Base-by-base conservation (phyloP, 352 stramenopile species). In the Phytophthora hybrid region DNA sequence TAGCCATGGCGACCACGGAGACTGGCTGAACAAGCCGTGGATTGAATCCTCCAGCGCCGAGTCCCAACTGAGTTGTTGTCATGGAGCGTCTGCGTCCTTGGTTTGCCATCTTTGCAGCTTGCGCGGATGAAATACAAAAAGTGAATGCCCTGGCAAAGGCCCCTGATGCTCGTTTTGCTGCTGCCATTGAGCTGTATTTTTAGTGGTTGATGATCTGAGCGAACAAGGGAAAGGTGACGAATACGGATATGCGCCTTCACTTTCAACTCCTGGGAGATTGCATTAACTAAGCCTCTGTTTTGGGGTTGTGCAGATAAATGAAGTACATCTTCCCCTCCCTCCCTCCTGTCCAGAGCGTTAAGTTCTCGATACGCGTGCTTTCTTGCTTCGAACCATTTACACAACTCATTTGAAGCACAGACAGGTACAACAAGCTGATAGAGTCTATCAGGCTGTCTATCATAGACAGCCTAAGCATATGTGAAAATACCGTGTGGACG, bases 1-100 rank as follows among this genome's bases (percentile, higher is more conserved):
- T 59, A 29, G 65, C 59, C 46, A 71, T 68, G 5, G 59, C 59
- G 39, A 56, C 71, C 1, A 68, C 29, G 7, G 54, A 57, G 57
- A 60, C 66, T 26, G 66, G 65, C 18, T 71, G 71, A 16, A 59
- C 64, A 19, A 74, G 71, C 39, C 66, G 59, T 31, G 69, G 57
- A 32, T 31, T 47, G 7, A 44, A 59, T 23, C 41, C 41, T 6
- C 32, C n/a, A 37, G 63, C 29, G 13, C n/a, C 55, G 14, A 71
- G 31, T 8, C 47, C 59, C 44, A 70, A 51, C 41, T 55, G 52
- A 5, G 60, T 14, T 10, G 59, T n/a, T 11, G 69, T 60, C 47
- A 61, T 34, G 19, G 46, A 70, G 26, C 46, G 53, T n/a, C 52
- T 34, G 26, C 44, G 60, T 16, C 23, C 56, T 59, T 46, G 57